A percentile compares a stretch with the other conserved stretches of the same genome.
Conservation (phyloP, 805 yeast species). For the Barnettozyma salicaria region DNA sequence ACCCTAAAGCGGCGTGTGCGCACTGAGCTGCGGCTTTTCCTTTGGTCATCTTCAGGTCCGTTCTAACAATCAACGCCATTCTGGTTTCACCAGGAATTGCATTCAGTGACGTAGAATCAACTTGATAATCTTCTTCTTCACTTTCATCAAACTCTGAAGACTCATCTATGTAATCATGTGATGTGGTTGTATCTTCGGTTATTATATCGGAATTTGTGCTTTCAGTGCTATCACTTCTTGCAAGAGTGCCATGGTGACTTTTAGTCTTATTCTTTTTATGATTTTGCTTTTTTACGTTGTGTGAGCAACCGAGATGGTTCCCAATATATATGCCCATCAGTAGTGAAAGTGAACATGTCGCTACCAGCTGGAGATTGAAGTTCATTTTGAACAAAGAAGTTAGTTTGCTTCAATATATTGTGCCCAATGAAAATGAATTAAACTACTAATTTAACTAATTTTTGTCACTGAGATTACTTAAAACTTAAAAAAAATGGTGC, state of each 20-base stretch:
- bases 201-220: conserved; percentile 6
- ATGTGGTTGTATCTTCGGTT: conserved; percentile 11
- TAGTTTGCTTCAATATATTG: conserved; percentile 11
- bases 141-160: conserved; percentile 39
- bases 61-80: conserved; percentile 84
- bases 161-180: conserved; percentile 25
- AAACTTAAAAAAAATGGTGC: conserved; percentile 26
- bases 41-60: conserved; percentile 85
- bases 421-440: too few species aligned
- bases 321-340: conserved; percentile 32
- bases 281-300: conserved; percentile 1
- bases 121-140: conserved; percentile 49
- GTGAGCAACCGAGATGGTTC: conserved; percentile 14
- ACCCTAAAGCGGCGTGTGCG: conserved; percentile 92
- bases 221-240: conserved; percentile 2
- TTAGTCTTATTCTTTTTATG: conserved; percentile 2
- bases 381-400: conserved; percentile 12
- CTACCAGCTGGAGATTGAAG: conserved; percentile 24
- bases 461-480: conserved; percentile 32
- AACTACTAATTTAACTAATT: too few species aligned
- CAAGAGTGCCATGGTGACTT: not conserved
- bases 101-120: conserved; percentile 55
- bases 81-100: conserved; percentile 72
- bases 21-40: conserved; percentile 98
- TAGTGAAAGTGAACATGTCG: conserved; percentile 34